A percentile compares a stretch with the other conserved stretches of the same genome.
phyloP scores from a whole-genome alignment of 2,329 filamentous ascomycete species.

The Aureobasidium subglaciale region DNA sequence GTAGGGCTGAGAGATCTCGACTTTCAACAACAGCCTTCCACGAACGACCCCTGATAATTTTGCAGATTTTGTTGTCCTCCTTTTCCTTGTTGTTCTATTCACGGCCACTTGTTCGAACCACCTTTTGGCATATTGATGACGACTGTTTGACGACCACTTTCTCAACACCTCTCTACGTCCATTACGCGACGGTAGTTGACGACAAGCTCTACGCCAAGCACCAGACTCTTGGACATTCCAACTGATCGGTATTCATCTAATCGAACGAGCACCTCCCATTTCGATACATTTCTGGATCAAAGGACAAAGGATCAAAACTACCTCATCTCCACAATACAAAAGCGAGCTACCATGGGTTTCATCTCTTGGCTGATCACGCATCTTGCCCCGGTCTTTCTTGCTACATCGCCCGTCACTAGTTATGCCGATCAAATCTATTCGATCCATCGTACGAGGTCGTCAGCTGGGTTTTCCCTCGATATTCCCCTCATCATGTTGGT shows the following conservation, averaged over 20 bases:
- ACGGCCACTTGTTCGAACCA: background rate
- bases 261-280: background rate
- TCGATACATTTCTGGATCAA: background rate
- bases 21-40: slow-evolving; percentile 8
- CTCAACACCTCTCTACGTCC: background rate
- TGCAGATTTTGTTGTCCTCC: background rate
- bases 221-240: background rate
- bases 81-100: background rate
- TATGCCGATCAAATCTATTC: slow-evolving; percentile 62
- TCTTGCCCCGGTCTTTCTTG: slow-evolving; percentile 39
- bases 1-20: slow-evolving; percentile 10
- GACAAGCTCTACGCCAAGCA: slow-evolving; percentile 10
- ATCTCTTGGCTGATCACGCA: slow-evolving; percentile 29
- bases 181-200: background rate
- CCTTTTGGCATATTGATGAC: background rate
- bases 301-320: background rate
- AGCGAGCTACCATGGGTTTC: slow-evolving; percentile 14
- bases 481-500: slow-evolving; percentile 62
- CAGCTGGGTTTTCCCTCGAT: slow-evolving; percentile 58
- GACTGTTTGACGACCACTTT: background rate
- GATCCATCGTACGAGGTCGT: slow-evolving; percentile 53
- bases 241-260: background rate
- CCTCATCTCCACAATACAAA: background rate
- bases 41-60: slow-evolving; percentile 11
- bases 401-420: slow-evolving; percentile 56